phyloP scores from a whole-genome alignment of 768 basidiomycete genomes.

The Lentinula edodes region DNA sequence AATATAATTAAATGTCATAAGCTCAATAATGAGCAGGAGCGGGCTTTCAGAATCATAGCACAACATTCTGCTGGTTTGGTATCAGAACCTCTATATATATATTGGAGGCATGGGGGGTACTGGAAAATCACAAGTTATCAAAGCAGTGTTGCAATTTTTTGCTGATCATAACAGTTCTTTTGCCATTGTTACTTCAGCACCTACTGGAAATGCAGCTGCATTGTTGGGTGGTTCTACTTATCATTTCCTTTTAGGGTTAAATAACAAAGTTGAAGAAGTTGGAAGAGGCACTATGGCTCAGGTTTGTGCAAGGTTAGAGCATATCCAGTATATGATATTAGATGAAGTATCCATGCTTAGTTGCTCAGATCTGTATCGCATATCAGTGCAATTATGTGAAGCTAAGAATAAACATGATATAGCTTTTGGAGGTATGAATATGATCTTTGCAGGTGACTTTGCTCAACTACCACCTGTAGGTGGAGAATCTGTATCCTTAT shows the following conservation, averaged over 20 bases:
- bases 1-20: conserved; percentile 6
- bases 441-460: conserved; percentile 32
- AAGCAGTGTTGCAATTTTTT: conserved; percentile 11
- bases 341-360: conserved; percentile 18
- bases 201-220: conserved; percentile 16
- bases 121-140: conserved; percentile 14
- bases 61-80: too few relatives aligned
- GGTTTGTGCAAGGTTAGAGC: conserved; percentile 8
- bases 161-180: not conserved
- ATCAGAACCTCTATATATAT: conserved; percentile 8
- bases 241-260: conserved; percentile 17
- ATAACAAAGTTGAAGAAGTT: conserved; percentile 1
- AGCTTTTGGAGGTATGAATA: conserved; percentile 22
- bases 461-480: conserved; percentile 24
- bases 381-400: conserved; percentile 13
- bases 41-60: conserved; percentile 13
- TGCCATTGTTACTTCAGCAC: conserved; percentile 3
- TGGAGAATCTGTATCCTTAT: conserved; percentile 15
- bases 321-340: conserved; percentile 18
- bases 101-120: conserved; percentile 16
- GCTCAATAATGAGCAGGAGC: conserved; percentile 12
- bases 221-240: conserved; percentile 19
- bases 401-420: not conserved
- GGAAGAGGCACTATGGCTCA: not conserved
- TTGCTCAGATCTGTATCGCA: conserved; percentile 20